phyloP scores from a whole-genome alignment of 2,329 filamentous ascomycete genomes.

The Apiospora kogelbergensis region DNA sequence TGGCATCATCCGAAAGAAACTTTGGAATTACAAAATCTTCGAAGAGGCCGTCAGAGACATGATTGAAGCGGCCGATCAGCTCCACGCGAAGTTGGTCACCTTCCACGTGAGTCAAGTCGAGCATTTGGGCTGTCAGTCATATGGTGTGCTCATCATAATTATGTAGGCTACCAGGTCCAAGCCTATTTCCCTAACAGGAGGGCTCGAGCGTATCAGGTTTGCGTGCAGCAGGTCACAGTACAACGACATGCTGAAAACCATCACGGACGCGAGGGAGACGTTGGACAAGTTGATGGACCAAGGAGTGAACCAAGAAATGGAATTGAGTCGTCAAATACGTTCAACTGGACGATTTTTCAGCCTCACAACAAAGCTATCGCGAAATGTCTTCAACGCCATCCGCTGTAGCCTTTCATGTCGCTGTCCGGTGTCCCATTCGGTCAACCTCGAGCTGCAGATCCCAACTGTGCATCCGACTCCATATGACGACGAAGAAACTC shows the following conservation, averaged over 20 bases:
- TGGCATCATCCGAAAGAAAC: neutral
- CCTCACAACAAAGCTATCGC: neutral
- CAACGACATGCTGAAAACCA: neutral
- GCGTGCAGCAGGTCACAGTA: neutral
- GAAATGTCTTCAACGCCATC: neutral
- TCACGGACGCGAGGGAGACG: neutral
- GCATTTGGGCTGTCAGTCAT: too few relatives aligned
- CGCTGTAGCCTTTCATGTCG: neutral
- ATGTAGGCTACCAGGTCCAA: neutral
- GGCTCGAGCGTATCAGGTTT: neutral
- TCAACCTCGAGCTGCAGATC: neutral
- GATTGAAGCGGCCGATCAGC: neutral
- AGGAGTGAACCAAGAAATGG: neutral
- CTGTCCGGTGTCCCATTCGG: neutral
- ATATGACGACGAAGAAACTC: neutral
- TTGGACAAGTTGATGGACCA: neutral
- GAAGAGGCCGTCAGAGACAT: neutral
- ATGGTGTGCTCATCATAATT: neutral
- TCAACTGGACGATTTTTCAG: neutral
- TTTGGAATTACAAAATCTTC: neutral
- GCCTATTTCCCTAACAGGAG: neutral
- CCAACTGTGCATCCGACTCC: neutral
- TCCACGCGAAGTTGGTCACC: neutral
- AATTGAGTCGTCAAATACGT: neutral
- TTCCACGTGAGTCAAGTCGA: neutral